Evolutionary conservation across 805 yeast genomes (phyloP).

Genomic region (Hanseniaspora valbyensis): DNA sequence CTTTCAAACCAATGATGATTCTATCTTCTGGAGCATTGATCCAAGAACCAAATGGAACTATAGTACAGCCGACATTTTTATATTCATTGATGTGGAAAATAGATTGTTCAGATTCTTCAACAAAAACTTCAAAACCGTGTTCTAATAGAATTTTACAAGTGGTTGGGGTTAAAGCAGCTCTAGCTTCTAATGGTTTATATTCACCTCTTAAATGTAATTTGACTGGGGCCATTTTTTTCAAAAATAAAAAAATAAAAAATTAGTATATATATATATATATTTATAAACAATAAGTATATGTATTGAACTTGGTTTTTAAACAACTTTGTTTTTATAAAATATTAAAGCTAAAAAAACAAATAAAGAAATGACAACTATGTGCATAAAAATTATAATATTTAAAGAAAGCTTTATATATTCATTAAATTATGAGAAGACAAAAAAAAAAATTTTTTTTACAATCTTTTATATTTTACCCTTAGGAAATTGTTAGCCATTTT

Average conservation of each 20-base stretch:
- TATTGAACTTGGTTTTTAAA: too few species aligned
- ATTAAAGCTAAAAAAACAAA: too few species aligned
- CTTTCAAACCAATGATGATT: conserved; percentile 86
- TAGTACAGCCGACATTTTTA: conserved; percentile 64
- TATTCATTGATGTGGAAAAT: conserved; percentile 71
- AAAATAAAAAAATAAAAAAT: too few species aligned
- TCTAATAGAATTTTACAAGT: conserved; percentile 73
- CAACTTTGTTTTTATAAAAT: too few species aligned
- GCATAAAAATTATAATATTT: too few species aligned
- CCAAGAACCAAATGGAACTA: conserved; percentile 94
- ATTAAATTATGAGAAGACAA: too few species aligned
- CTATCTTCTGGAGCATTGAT: conserved; percentile 79
- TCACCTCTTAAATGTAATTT: conserved; percentile 89
- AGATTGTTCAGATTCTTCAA: conserved; percentile 79
- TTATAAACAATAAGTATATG: too few species aligned
- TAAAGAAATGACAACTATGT: too few species aligned
- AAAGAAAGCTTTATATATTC: too few species aligned
- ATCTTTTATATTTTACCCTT: too few species aligned
- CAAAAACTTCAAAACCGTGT: conserved; percentile 80
- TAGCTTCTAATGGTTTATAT: conserved; percentile 91
- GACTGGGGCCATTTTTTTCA: conserved; percentile 33
- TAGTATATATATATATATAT: background rate
- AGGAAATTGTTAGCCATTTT: too few species aligned
- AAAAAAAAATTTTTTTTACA: too few species aligned
- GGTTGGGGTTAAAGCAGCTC: conserved; percentile 92